Conservation (phyloP, 306 rosid species). For the Echinosophora koreensis region DNA sequence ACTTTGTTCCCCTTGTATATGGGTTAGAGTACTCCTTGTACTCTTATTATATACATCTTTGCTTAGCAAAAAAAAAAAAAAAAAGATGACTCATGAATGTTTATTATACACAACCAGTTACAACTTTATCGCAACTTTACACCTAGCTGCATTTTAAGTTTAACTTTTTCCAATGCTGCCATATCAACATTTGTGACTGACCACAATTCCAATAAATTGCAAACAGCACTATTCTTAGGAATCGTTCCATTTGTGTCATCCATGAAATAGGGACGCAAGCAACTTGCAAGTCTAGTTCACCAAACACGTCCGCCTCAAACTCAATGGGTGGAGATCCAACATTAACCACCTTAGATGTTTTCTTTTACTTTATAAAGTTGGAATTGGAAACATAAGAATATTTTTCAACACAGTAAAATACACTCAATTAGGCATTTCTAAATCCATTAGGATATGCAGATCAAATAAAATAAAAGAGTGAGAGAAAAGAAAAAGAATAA, state of each 20-base stretch:
- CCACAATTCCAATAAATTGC: neutral
- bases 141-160: neutral
- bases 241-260: neutral
- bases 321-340: neutral
- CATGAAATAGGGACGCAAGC: neutral
- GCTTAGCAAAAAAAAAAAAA: too few relatives aligned
- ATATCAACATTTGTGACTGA: too few relatives aligned
- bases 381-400: neutral
- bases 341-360: too few relatives aligned
- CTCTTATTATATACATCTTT: too few relatives aligned
- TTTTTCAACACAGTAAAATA: neutral
- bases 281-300: too few relatives aligned
- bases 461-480: too few relatives aligned
- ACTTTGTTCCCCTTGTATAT: too few relatives aligned
- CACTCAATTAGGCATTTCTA: neutral
- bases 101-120: too few relatives aligned
- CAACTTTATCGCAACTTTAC: neutral
- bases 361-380: neutral
- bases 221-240: neutral
- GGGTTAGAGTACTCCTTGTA: too few relatives aligned
- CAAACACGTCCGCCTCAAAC: neutral
- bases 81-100: too few relatives aligned
- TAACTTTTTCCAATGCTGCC: too few relatives aligned
- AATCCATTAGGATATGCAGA: neutral
- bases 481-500: too few relatives aligned